Conservation (phyloP, 306 rosid genomes). For the Notholithocarpus densiflorus region DNA sequence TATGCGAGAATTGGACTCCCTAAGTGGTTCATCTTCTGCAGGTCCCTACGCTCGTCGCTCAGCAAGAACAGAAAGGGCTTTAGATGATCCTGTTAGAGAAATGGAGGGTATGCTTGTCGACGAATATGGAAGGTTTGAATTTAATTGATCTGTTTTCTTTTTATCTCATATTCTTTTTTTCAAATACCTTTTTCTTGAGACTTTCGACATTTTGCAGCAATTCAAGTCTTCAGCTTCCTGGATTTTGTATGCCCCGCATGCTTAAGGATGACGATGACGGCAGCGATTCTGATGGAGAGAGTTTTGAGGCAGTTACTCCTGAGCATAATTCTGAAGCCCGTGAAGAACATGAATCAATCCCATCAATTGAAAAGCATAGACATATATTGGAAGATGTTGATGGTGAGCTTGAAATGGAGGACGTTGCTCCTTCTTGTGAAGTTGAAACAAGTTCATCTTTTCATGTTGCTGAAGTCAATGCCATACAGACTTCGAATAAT, state of each 20-base stretch:
- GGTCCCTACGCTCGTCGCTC: conserved; percentile 71
- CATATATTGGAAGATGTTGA: conserved; percentile 96
- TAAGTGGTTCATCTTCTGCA: conserved; percentile 46
- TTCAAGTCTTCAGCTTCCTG: conserved; percentile 92
- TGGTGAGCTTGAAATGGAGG: conserved; percentile 99
- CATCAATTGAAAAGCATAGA: conserved; percentile 60
- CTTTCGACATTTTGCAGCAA: conserved; percentile 55
- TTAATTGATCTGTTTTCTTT: conserved; percentile 4
- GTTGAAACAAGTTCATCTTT: conserved; percentile 46
- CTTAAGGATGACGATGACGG: conserved; percentile 79
- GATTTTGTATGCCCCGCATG: conserved; percentile 91
- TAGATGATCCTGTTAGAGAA: conserved; percentile 94
- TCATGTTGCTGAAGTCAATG: conserved; percentile 36
- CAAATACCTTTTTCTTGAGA: conserved; percentile 12
- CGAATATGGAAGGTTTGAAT: conserved; percentile 97
- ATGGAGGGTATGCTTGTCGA: conserved; percentile 99
- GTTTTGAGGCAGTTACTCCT: conserved; percentile 95
- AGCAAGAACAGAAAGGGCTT: conserved; percentile 76
- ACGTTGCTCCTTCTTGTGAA: conserved; percentile 83
- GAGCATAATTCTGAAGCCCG: conserved; percentile 57
- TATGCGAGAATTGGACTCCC: conserved; percentile 71
- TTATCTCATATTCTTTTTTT: background rate
- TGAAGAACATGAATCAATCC: conserved; percentile 42
- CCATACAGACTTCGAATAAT: conserved; percentile 23
- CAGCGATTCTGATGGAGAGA: conserved; percentile 90